Base-by-base conservation (phyloP, 345 rosid genomes). In the Leavenworthia alabamica region DNA sequence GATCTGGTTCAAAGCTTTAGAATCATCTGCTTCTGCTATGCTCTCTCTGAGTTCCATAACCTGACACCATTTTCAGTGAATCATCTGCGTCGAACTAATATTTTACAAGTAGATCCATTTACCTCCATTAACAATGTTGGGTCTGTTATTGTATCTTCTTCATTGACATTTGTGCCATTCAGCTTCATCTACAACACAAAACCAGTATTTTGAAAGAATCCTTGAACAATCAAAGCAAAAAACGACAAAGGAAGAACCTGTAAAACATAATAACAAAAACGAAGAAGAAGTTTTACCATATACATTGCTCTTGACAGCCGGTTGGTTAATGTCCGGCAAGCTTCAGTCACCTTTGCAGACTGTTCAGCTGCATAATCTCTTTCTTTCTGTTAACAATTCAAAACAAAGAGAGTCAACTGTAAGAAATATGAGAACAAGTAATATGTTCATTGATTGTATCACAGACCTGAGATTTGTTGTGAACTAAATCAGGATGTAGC, bases 401-500 rank as follows among this genome's bases (percentile, higher is more conserved):
- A 6, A 16, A 50, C n/a, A n/a, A 50, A 19, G 24, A 57, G 31
- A 56, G 55, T 11, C n/a, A 14, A 9, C 10, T 3, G 22, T 26
- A 23, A 19, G 72, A 14, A 24, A 62, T 28, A 14, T 16, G 16
- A 56, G 40, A 62, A 15, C 12, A 46, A 46, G 22, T n/a, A n/a
- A n/a, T n/a, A n/a, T n/a, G n/a, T n/a, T n/a, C n/a, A n/a, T n/a
- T n/a, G n/a, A n/a, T n/a, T n/a, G n/a, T n/a, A n/a, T n/a, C n/a
- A n/a, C n/a, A 70, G 14, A 93, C 99, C 97, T 89, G 62, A 3
- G 99, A 87, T 68, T 93, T 93, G 5, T 86, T 78, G 74, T 93
- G 97, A 62, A 93, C 99, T 58, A 93, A 77, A 79, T 93, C 99
- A 57, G 99, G 99, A 78, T 93, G 97, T 48, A 93, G 41, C 73